Conservation (phyloP, 495 filamentous ascomycete genomes). For the Hyaloscypha hepaticicola region DNA sequence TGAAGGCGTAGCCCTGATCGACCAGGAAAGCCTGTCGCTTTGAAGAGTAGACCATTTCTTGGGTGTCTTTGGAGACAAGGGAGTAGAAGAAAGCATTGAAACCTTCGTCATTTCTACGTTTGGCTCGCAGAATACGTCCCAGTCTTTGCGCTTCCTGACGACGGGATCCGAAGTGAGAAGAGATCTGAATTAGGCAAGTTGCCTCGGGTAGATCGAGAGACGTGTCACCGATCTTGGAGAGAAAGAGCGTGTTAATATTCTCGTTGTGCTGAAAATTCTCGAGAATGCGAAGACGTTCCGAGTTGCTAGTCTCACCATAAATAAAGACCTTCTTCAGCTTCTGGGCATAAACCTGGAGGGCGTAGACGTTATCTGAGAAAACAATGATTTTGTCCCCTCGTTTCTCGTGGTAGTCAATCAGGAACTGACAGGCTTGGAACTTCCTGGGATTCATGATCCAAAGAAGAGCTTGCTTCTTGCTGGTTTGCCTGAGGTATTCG, state of each 20-base stretch:
- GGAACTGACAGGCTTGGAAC: conserved; percentile 93
- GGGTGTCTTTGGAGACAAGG: conserved; percentile 92
- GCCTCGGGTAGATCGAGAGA: conserved; percentile 96
- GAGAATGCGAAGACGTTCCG: conserved; percentile 84
- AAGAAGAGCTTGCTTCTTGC: conserved; percentile 67
- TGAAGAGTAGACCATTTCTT: conserved; percentile 97
- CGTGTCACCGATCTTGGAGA: conserved; percentile 97
- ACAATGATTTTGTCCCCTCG: conserved; percentile 98
- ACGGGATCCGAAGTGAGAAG: conserved; percentile 95
- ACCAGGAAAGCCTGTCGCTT: conserved; percentile 98
- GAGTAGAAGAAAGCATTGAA: conserved; percentile 99
- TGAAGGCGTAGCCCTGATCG: conserved; percentile 98
- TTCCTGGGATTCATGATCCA: conserved; percentile 98
- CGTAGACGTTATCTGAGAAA: conserved; percentile 98
- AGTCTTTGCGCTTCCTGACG: conserved; percentile 96
- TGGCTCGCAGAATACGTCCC: conserved; percentile 92
- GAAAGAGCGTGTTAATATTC: conserved; percentile 90
- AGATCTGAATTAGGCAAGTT: conserved; percentile 97
- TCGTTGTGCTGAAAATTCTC: conserved; percentile 98
- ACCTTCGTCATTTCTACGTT: conserved; percentile 94
- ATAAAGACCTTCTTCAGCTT: conserved; percentile 90
- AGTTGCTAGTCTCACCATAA: conserved; percentile 83
- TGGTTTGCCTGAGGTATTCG: conserved; percentile 78
- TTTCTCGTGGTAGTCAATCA: conserved; percentile 96
- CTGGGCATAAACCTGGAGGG: conserved; percentile 78